These are phyloP conservation scores for Rhodotorula diobovata DNA, from an alignment of 768 basidiomycete species.

Conservation along the genomic window DNA sequence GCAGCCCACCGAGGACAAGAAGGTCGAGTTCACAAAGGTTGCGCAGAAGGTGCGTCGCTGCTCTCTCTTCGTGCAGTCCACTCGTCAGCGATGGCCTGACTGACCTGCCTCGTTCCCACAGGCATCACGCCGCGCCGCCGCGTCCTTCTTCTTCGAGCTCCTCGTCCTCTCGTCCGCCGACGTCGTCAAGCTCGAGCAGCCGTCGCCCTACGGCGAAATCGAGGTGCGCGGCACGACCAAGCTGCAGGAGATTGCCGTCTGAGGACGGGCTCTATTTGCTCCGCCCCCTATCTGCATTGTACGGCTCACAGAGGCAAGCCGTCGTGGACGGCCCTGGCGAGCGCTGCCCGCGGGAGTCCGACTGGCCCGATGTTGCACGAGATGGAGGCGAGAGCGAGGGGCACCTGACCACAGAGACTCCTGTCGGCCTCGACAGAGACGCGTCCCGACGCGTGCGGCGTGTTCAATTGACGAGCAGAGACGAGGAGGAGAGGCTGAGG, in stretches of 20 bases:
- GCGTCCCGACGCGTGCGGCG: too few species aligned
- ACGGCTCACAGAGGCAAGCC: too few species aligned
- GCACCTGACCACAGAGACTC: too few species aligned
- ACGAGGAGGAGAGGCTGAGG: too few species aligned
- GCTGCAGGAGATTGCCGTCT: slow-evolving; percentile 62
- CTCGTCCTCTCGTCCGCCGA: slow-evolving; percentile 91
- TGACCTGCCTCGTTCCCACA: slow-evolving; percentile 44
- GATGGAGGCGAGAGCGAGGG: too few species aligned
- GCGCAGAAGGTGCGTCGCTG: slow-evolving; percentile 63
- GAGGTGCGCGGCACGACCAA: slow-evolving; percentile 72
- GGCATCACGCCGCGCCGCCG: slow-evolving; percentile 85
- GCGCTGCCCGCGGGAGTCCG: too few species aligned
- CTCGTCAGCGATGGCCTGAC: neutral
- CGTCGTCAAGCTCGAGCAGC: slow-evolving; percentile 74
- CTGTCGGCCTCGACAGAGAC: too few species aligned
- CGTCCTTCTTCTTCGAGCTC: slow-evolving; percentile 96
- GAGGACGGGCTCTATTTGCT: neutral
- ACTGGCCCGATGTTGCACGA: too few species aligned
- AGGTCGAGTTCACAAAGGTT: slow-evolving; percentile 71
- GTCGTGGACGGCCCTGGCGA: too few species aligned
- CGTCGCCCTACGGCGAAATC: slow-evolving; percentile 75
- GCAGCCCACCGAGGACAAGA: slow-evolving; percentile 55
- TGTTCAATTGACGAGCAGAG: neutral
- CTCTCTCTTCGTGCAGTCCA: neutral
- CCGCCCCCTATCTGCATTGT: too few species aligned